A percentile compares a stretch with the other conserved stretches of the same genome.
These are phyloP conservation scores for Rhodotorula graminis DNA, from an alignment of 768 basidiomycete genomes.

Conservation along the genomic window DNA sequence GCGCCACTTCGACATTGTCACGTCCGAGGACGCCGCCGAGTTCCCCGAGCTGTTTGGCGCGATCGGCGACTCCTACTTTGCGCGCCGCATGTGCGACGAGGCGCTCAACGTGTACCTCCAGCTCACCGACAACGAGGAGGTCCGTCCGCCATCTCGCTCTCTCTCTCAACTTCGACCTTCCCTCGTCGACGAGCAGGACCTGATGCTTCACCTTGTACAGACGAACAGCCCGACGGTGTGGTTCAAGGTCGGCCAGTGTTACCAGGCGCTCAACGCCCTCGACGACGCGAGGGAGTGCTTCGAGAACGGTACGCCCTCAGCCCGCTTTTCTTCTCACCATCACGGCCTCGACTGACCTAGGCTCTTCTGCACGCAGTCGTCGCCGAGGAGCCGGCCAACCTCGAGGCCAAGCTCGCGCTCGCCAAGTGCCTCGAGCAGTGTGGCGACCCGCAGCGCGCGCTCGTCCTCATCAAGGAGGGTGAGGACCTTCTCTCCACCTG, in stretches of 20 bases:
- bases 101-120: conserved; percentile 75
- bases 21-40: conserved; percentile 66
- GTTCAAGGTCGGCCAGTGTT: conserved; percentile 75
- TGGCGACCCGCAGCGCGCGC: conserved; percentile 71
- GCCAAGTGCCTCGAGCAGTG: conserved; percentile 84
- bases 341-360: neutral
- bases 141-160: conserved; percentile 47
- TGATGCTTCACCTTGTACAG: too few species aligned
- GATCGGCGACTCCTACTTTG: conserved; percentile 78
- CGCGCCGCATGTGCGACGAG: conserved; percentile 67
- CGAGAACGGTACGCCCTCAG: conserved; percentile 58
- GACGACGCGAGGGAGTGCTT: conserved; percentile 74
- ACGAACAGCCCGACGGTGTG: conserved; percentile 41
- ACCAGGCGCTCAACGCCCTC: conserved; percentile 68
- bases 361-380: conserved; percentile 55
- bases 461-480: conserved; percentile 82
- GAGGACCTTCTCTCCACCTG: neutral
- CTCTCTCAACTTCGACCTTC: too few species aligned
- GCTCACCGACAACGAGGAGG: conserved; percentile 68
- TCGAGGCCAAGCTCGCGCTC: conserved; percentile 80
- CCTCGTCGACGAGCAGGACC: too few species aligned
- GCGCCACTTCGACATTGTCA: conserved; percentile 71
- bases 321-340: too few species aligned
- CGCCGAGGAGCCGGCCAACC: conserved; percentile 65
- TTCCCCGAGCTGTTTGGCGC: conserved; percentile 75